Base-by-base conservation (phyloP, 1,284 basidiomycete species). In the Ceratobasidium sp. region DNA sequence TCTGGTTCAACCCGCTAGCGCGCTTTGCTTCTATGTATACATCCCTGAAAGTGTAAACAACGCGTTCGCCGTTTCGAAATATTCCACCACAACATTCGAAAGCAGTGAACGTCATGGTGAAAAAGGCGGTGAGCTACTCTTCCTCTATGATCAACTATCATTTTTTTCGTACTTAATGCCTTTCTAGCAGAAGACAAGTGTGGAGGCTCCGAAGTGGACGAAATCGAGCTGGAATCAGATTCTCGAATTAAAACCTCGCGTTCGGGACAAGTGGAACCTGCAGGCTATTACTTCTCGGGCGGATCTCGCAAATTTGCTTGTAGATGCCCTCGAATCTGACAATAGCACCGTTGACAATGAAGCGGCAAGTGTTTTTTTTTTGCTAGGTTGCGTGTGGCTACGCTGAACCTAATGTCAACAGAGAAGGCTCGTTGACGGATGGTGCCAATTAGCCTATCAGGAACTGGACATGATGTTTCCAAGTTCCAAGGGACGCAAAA, bases 21-120 rank as follows among this genome's bases (percentile, higher is more conserved):
- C 50, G 26, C 18, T 53, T 67, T 67, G 64, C 21, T 21, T 32
- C 23, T n/a, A 39, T 43, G 30, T 45, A 55, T 23, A 10, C 28
- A 30, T 55, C 64, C 64, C 64, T 67, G 64, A 64, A 26, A 48
- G n/a, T 64, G 34, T 50, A 64, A 64, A 64, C 32, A 64, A 32
- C 43, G 41, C 41, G 59, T 34, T n/a, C 30, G 28, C 3, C 18
- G 26, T 61, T 45, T 45, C 41, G 26, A 21, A 34, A 61, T 21
- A 32, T 16, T 46, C 43, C 6, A 30, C 58, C 43, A 67, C 50
- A 18, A 67, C 30, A 5, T 21, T 2, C 32, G 30, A 23, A 23
- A 14, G 21, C 18, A 8, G 36, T 8, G n/a, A 10, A 28, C 30
- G 18, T 9, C 26, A 58, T 70, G 67, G 2, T 55, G 1, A 55